Conservation (phyloP, 2,329 filamentous ascomycete genomes). For the Botrytis pseudocinerea region DNA sequence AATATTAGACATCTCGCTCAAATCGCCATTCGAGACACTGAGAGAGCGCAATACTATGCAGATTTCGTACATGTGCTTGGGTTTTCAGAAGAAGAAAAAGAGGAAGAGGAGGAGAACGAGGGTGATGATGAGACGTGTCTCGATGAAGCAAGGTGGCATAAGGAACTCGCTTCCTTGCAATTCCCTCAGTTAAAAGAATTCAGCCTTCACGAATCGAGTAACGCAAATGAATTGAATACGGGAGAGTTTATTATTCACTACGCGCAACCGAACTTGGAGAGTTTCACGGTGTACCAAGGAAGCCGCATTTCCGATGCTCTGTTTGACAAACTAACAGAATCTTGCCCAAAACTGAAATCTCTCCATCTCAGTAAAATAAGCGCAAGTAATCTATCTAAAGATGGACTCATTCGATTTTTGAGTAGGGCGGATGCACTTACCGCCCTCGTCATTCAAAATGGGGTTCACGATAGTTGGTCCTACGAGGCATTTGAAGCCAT, state of each 20-base stretch:
- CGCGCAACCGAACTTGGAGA: neutral
- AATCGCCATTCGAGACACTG: neutral
- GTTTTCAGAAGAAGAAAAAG: neutral
- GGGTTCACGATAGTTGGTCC: neutral
- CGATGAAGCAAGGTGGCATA: neutral
- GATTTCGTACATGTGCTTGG: neutral
- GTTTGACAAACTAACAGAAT: neutral
- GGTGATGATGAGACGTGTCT: neutral
- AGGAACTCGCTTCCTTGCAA: neutral
- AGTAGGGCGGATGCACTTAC: neutral
- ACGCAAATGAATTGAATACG: neutral
- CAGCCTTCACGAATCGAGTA: neutral
- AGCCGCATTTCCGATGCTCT: neutral
- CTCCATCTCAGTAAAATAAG: neutral
- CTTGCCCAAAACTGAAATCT: neutral
- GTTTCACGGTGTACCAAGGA: neutral
- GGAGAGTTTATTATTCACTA: neutral
- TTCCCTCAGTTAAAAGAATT: slow-evolving; percentile 1
- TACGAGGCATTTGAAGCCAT: slow-evolving; percentile 5
- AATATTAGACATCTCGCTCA: neutral
- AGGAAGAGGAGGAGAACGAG: neutral
- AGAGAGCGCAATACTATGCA: slow-evolving; percentile 7
- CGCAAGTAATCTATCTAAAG: neutral
- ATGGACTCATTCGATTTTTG: neutral
- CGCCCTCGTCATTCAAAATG: neutral